Evolutionary conservation across 2,329 filamentous ascomycete genomes (phyloP), one percentile per base, ranked within the genome.

Genomic region (Cladophialophora chaetospira): DNA sequence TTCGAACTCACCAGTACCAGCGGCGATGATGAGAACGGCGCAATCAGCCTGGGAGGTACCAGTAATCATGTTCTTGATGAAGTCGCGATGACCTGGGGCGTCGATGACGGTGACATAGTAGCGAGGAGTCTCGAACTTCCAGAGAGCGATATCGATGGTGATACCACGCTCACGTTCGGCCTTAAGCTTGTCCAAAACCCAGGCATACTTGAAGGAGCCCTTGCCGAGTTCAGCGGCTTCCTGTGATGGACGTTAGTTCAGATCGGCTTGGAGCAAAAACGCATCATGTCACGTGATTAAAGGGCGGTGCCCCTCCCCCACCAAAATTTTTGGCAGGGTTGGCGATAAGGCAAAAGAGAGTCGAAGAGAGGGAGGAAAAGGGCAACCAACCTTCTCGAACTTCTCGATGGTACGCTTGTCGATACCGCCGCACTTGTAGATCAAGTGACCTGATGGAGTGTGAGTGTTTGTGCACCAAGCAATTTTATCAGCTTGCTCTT

Each of bases 41-140:
- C 94, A 97, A 78, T 99, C 94, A 73, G 94, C 94, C 89, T 97
- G 94, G 80, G 94, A 99, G 77, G 94, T 97, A 92, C 94, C 94
- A 88, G 94, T 97, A 81, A 99, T 99, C 94, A 99, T 99, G 92
- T 97, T 99, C 93, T 99, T 99, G 91, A 99, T 97, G 87, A 97
- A 99, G 78, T 99, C 94, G 94, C 94, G 93, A 83, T 99, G 94
- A 82, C 94, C 94, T 75, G 94, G 94, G 79, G 94, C 94, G 76
- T 99, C 89, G 82, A 95, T 97, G 84, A 97, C 92, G 74, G 93
- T 97, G 81, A 97, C 91, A 78, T 91, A 88, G 86, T 96, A 97
- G 83, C 89, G 95, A 75, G 89, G 87, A 73, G 94, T 97, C 85
- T 97, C 91, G 87, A 97, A 97, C 89, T 97, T 97, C 94, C 94